Evolutionary conservation across 495 filamentous ascomycete species (phyloP), one percentile per base, ranked within the genome.

Genomic region (Hypoxylon crocopeplum): DNA sequence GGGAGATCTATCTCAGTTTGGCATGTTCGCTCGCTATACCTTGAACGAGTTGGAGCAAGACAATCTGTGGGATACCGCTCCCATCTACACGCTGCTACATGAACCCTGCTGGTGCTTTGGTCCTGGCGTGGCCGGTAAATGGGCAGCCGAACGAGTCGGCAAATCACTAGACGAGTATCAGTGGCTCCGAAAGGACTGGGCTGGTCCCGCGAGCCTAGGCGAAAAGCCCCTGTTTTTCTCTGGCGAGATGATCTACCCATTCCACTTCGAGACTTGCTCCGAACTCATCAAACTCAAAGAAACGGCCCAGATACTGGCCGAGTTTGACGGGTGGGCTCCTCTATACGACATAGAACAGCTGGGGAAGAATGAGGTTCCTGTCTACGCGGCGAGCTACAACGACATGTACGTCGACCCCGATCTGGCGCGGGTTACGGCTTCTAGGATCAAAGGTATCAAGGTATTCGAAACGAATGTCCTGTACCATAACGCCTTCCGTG

Each of bases 381-480:
- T 97, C 0, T 97, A 95, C 61, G 87, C 91, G 5, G 90, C 89
- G 0, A 86, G 81, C n/a, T 98, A 86, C 53, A 90, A 97, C 50
- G 93, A 98, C 71, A 97, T 98, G 92, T 97, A 96, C 63, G 93
- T 98, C 24, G 86, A 93, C 59, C 89, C 82, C 58, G 86, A 86
- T 19, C 70, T 91, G 7, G 83, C 89, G 0, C 75, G 83, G 50
- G 86, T 85, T 58, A 94, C 93, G 20, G 92, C 90, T 10, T 70
- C 75, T 22, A 84, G 84, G 74, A 90, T 98, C 68, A 85, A 83
- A 68, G 87, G 86, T 0, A 87, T 83, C 62, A 91, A 92, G 75
- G 86, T 87, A 36, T 91, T 86, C 58, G 84, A 94, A 65, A 96
- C 92, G 52, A 97, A 96, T 68, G 75, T 77, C 13, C 81, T 96